A percentile compares a stretch with the other conserved stretches of the same genome.
These are phyloP conservation scores for Eremochloa ophiuroides DNA, from an alignment of 176 grass and related monocot species.

Conservation along the genomic window DNA sequence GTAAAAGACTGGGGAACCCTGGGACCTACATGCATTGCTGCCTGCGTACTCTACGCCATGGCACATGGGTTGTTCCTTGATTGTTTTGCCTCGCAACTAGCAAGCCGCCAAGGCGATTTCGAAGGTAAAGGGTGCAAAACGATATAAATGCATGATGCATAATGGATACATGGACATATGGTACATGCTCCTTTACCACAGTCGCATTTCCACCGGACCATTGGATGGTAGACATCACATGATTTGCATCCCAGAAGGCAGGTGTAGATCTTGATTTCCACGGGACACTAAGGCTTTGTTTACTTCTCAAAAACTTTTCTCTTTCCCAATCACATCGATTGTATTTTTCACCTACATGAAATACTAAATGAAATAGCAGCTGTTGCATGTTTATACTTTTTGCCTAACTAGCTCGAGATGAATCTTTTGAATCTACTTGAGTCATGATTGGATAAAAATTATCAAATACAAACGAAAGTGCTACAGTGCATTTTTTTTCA, in stretches of 20 bases:
- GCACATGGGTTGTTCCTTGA: constrained; percentile 50
- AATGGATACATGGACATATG: too few relatives aligned
- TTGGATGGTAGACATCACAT: background rate
- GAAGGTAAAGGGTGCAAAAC: background rate
- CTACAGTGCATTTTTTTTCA: too few relatives aligned
- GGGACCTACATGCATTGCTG: background rate
- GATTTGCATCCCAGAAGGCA: background rate
- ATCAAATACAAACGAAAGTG: too few relatives aligned
- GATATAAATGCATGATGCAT: background rate
- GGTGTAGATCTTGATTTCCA: background rate
- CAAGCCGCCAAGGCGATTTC: background rate
- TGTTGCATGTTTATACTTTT: too few relatives aligned
- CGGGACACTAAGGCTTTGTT: too few relatives aligned
- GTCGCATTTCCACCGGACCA: background rate
- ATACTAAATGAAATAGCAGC: too few relatives aligned
- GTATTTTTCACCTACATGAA: too few relatives aligned
- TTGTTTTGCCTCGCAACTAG: background rate
- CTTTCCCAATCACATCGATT: too few relatives aligned
- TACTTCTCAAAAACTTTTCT: too few relatives aligned
- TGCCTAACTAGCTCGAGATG: too few relatives aligned
- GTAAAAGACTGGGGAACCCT: constrained; percentile 40
- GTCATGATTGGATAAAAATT: too few relatives aligned
- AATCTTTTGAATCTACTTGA: too few relatives aligned
- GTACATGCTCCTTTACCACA: background rate
- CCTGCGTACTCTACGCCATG: constrained; percentile 19